A percentile compares a stretch with the other conserved stretches of the same genome.
Conservation (phyloP, 805 yeast genomes). For the Starmerella gropengiesseri region DNA sequence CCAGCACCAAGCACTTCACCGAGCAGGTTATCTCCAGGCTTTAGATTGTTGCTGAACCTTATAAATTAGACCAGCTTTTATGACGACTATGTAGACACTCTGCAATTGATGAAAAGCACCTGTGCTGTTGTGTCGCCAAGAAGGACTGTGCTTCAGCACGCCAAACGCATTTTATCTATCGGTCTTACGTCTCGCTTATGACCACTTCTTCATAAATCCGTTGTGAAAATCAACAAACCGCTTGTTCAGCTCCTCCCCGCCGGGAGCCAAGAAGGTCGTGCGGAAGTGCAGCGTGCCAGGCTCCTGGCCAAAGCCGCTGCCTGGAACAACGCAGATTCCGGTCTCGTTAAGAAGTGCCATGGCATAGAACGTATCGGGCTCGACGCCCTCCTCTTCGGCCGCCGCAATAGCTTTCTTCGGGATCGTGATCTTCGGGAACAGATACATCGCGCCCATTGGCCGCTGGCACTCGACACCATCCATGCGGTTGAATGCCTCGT, state of each 20-base stretch:
- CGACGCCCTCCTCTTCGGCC: constrained; percentile 45
- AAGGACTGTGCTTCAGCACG: too few relatives aligned
- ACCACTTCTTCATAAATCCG: constrained; percentile 50
- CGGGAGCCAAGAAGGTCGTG: constrained; percentile 91
- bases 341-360: constrained; percentile 69
- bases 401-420: constrained; percentile 50
- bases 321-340: constrained; percentile 97
- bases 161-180: too few relatives aligned
- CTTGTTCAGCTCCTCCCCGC: constrained; percentile 75
- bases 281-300: constrained; percentile 85
- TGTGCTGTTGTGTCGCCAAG: too few relatives aligned
- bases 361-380: constrained; percentile 86
- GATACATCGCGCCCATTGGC: constrained; percentile 97
- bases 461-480: constrained; percentile 75
- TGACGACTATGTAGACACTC: neutral
- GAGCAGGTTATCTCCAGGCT: constrained; percentile 70
- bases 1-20: constrained; percentile 82
- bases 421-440: constrained; percentile 70
- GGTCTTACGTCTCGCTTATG: too few relatives aligned
- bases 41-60: neutral
- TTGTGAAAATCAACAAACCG: constrained; percentile 71
- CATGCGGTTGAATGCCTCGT: constrained; percentile 61
- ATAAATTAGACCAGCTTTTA: neutral
- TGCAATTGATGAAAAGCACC: neutral
- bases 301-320: constrained; percentile 91